These are phyloP conservation scores for Periglandula ipomoeae DNA, from an alignment of 2,329 filamentous ascomycete genomes.

Conservation along the genomic window DNA sequence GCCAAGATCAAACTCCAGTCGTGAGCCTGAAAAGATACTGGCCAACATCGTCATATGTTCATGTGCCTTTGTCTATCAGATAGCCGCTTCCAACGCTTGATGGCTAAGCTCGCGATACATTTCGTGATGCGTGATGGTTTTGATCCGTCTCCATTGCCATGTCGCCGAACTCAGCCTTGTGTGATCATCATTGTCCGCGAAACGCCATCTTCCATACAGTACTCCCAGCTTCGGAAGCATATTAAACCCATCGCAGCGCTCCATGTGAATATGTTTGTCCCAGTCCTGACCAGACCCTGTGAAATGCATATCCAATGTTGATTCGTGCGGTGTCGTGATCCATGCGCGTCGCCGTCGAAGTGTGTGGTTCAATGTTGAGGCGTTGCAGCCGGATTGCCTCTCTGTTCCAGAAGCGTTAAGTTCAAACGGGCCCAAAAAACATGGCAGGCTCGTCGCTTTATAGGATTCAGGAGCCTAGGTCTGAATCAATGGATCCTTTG, in stretches of 20 bases:
- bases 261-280: not conserved
- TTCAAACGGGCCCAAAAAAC: too few relatives aligned
- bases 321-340: not conserved
- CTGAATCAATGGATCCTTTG: too few relatives aligned
- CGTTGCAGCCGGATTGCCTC: too few relatives aligned
- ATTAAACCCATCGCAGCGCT: too few relatives aligned
- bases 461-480: too few relatives aligned
- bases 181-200: not conserved
- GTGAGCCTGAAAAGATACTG: not conserved
- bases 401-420: too few relatives aligned
- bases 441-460: too few relatives aligned
- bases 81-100: not conserved
- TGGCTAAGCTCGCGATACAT: not conserved
- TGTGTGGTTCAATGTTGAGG: too few relatives aligned
- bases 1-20: not conserved
- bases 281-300: not conserved
- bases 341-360: too few relatives aligned
- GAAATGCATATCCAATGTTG: not conserved
- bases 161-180: not conserved
- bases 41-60: not conserved
- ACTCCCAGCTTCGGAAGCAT: not conserved
- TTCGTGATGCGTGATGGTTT: not conserved
- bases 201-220: not conserved
- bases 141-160: not conserved
- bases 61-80: not conserved